Evolutionary conservation across 2,329 filamentous ascomycete species (phyloP), one percentile per base, ranked within the genome.

Genomic region (Teratosphaeria viscida): DNA sequence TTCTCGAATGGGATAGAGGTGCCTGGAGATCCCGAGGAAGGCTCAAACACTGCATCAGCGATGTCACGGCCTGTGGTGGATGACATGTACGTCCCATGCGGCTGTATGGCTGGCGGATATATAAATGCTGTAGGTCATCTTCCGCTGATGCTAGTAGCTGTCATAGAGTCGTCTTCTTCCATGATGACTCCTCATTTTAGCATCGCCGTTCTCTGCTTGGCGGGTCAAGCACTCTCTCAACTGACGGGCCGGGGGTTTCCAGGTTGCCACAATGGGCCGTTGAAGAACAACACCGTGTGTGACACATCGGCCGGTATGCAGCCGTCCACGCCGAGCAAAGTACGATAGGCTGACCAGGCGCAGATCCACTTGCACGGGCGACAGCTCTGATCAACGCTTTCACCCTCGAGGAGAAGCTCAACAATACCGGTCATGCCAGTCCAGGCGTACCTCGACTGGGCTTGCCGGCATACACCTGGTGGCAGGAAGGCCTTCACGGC

Each of bases 401-500:
- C 65, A 80, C 74, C 3, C 72, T 78, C 12, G 76, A 76, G 52
- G 81, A 83, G 67, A 81, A 83, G 61, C 77, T 83, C 16, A 81
- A 61, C 53, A 61, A 58, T 26, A 58, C 52, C 16, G 57, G 49
- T 19, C 54, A 43, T 27, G 35, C 32, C 1, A 34, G 19, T 27
- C 49, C 57, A 16, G 57, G 57, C 10, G 57, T 58, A 11, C 49
- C 47, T 29, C 74, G 83, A 32, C 75, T 87, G 0, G 83, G 83
- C 5, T 72, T 86, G 0, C 79, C 80, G 0, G 69, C 77, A 0
- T 87, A 87, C 64, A 75, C 82, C 64, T 85, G 83, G 76, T 86
- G 83, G 82, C 80, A 77, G 53, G 82, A 85, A 70, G 84, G 80
- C 1, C 77, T 87, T 0, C 85, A 87, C 66, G 85, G 85, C 1